Percentiles rank a stretch among this genome's conserved stretches.
Conservation (phyloP, 169 alveolate genomes). For the Perkinsus olseni region DNA sequence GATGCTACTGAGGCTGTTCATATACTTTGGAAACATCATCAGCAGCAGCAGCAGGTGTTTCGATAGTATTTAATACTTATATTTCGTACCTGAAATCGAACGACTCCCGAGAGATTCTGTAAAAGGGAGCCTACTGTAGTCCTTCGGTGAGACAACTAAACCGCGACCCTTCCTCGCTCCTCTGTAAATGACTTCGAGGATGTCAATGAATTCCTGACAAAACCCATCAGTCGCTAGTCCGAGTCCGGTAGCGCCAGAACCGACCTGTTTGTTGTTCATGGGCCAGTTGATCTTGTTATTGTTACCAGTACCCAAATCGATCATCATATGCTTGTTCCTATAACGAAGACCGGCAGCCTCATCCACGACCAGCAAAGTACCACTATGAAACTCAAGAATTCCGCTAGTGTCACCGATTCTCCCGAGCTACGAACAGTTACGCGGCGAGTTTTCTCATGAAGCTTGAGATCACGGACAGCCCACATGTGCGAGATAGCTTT, state of each 20-base stretch:
- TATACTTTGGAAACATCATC: neutral
- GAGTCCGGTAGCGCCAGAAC: neutral
- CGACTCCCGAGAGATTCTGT: no score
- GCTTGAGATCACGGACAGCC: no score
- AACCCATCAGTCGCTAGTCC: no score
- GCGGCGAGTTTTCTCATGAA: neutral
- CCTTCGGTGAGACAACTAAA: constrained; percentile 90
- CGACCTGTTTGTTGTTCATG: constrained; percentile 80
- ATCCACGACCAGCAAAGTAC: no score
- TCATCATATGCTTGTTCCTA: constrained; percentile 97
- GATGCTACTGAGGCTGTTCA: no score
- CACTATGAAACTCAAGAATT: no score
- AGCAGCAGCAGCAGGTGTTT: neutral
- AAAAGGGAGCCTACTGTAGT: constrained; percentile 58
- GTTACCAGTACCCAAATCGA: constrained; percentile 98
- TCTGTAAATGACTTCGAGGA: constrained; percentile 89
- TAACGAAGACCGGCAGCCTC: neutral
- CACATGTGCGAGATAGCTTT: no score
- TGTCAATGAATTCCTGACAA: constrained; percentile 84
- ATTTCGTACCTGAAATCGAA: neutral
- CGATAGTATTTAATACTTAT: neutral
- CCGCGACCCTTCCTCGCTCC: constrained; percentile 98
- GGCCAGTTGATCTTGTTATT: constrained; percentile 97
- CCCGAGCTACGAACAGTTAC: no score
- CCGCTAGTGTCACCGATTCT: no score